A percentile compares a stretch with the other conserved stretches of the same genome.
Evolutionary conservation across 176 grass and related monocot species (phyloP).

Genomic region (Chrysopogon serrulatus): DNA sequence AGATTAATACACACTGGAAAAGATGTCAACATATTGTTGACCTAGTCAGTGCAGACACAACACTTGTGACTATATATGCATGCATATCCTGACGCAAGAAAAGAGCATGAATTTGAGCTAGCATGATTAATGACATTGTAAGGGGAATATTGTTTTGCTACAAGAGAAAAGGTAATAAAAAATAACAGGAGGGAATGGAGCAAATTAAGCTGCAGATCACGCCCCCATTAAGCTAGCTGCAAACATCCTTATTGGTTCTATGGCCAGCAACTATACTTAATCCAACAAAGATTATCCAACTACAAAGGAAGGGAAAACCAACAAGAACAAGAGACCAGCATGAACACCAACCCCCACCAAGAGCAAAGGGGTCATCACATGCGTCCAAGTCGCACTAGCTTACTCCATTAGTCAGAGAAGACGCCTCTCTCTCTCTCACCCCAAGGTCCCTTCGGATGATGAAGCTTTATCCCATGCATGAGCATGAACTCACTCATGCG

Average conservation of each 20-base stretch:
- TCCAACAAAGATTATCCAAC: constrained; percentile 42
- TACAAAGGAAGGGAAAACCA: constrained; percentile 37
- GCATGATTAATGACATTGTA: constrained; percentile 30
- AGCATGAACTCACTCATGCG: constrained; percentile 27
- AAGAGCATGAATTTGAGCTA: constrained; percentile 1
- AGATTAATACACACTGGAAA: no score
- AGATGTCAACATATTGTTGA: background rate
- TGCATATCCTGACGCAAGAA: background rate
- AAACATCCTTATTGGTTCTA: constrained; percentile 47
- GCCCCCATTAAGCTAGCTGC: constrained; percentile 32
- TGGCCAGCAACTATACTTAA: constrained; percentile 48
- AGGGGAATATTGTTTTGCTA: constrained; percentile 22
- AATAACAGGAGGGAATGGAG: background rate
- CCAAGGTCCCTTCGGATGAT: constrained; percentile 6
- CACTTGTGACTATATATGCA: background rate
- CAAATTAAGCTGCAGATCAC: constrained; percentile 1
- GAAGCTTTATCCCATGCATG: constrained; percentile 33
- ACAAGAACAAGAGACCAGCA: constrained; percentile 18
- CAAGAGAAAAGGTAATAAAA: background rate
- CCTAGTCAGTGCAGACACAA: constrained; percentile 1
- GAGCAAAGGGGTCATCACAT: constrained; percentile 34
- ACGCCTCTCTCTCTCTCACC: constrained; percentile 2
- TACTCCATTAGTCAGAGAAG: constrained; percentile 39
- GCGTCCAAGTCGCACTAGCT: constrained; percentile 43
- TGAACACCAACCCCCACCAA: constrained; percentile 26